Evolutionary conservation across 2,329 filamentous ascomycete genomes (phyloP).

Genomic region (Fusarium lyarnte): DNA sequence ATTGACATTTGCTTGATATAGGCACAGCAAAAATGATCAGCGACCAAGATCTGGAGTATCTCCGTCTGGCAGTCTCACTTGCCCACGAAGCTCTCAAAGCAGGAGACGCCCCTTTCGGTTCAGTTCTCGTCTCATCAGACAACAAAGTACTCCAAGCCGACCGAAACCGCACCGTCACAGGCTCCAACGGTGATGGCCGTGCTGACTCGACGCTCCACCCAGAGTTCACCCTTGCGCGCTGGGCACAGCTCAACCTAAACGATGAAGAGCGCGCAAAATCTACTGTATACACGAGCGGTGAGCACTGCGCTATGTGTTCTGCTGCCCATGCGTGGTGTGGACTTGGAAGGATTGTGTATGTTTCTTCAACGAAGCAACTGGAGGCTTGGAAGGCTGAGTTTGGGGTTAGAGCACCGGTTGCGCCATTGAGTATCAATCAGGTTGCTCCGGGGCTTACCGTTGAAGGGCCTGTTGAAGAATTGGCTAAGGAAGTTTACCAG

Average conservation of each 20-base stretch:
- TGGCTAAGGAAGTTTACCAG: slow-evolving; percentile 44
- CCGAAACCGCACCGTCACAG: slow-evolving; percentile 49
- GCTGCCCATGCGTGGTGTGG: slow-evolving; percentile 49
- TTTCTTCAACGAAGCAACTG: slow-evolving; percentile 45
- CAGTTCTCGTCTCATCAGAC: slow-evolving; percentile 46
- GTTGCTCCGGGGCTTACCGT: slow-evolving; percentile 44
- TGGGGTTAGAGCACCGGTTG: slow-evolving; percentile 36
- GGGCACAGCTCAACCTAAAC: slow-evolving; percentile 49
- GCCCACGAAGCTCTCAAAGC: slow-evolving; percentile 50
- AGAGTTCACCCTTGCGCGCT: slow-evolving; percentile 50
- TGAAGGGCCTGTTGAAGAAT: slow-evolving; percentile 44
- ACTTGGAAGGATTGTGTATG: slow-evolving; percentile 49
- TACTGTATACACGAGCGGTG: slow-evolving; percentile 50
- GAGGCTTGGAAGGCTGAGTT: slow-evolving; percentile 44
- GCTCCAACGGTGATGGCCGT: slow-evolving; percentile 35
- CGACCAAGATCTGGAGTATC: slow-evolving; percentile 19
- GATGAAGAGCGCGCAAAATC: slow-evolving; percentile 52
- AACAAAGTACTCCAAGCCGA: slow-evolving; percentile 46
- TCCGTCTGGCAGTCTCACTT: slow-evolving; percentile 42
- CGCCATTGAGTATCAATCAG: slow-evolving; percentile 42
- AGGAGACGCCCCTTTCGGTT: slow-evolving; percentile 51
- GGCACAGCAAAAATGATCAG: slow-evolving; percentile 9
- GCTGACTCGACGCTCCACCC: slow-evolving; percentile 49
- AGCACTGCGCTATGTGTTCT: slow-evolving; percentile 52
- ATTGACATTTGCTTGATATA: background rate